These are phyloP conservation scores for Solanum stenotomum DNA, from an alignment of 257 asterid species.

Conservation along the genomic window DNA sequence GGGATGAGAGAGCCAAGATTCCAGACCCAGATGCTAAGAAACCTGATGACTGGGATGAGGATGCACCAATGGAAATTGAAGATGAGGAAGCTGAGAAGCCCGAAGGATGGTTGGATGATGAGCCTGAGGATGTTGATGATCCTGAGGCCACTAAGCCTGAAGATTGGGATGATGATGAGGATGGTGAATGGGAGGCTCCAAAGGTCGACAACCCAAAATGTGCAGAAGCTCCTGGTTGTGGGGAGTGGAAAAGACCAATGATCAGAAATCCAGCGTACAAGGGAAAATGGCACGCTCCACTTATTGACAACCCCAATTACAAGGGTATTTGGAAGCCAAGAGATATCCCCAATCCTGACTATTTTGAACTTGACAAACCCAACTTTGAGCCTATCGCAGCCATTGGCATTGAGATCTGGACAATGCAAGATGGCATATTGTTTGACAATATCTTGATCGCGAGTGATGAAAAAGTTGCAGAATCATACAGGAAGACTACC, in stretches of 20 bases:
- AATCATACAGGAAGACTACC: constrained; percentile 41
- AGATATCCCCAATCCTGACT: constrained; percentile 73
- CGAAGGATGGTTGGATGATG: constrained; percentile 97
- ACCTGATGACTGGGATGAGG: constrained; percentile 98
- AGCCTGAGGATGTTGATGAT: constrained; percentile 93
- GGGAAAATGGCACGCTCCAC: constrained; percentile 88
- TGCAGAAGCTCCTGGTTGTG: constrained; percentile 85
- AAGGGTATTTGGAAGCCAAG: constrained; percentile 94
- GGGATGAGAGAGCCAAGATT: constrained; percentile 94
- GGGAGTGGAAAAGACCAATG: constrained; percentile 90
- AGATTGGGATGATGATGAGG: constrained; percentile 99
- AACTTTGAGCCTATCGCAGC: constrained; percentile 94
- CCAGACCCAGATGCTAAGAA: constrained; percentile 90
- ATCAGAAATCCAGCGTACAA: constrained; percentile 83
- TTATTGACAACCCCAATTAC: constrained; percentile 80
- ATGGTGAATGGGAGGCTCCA: constrained; percentile 98
- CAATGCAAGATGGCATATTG: constrained; percentile 91
- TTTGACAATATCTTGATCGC: constrained; percentile 83
- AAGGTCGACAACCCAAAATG: constrained; percentile 80
- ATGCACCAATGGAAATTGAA: constrained; percentile 78
- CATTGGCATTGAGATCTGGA: constrained; percentile 94
- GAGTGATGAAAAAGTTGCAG: constrained; percentile 58
- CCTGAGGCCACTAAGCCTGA: constrained; percentile 91
- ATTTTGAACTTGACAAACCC: constrained; percentile 70
- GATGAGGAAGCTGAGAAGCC: constrained; percentile 92